Evolutionary conservation across 108 stramenopile genomes (phyloP), one percentile per base, ranked within the genome.

Genomic region (Stephanodiscus minutulus): DNA sequence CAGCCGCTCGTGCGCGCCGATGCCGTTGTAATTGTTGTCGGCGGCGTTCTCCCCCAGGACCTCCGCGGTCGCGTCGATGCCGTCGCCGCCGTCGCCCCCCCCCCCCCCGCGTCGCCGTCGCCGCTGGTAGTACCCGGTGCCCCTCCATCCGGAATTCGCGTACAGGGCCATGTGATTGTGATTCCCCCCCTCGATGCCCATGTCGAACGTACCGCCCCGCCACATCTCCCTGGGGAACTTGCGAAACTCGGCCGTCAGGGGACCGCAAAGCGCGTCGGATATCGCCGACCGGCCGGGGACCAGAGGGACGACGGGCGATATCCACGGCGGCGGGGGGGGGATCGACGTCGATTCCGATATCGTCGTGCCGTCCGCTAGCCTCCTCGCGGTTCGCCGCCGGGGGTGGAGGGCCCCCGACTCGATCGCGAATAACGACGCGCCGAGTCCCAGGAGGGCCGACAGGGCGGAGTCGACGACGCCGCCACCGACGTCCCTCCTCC

Each of bases 111-210:
- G 31, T 4, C 8, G 39, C 39, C 7, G 11, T 9, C 9, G 39
- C 11, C 8, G 7, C 11, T 9, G 39, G 37, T 76, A 76, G 44
- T 76, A 76, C 29, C 69, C 69, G 54, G 61, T 66, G 12, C 68
- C 75, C 31, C 69, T 76, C 75, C 75, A 76, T 3, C 75, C 75
- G 24, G 67, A 61, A 58, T 76, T 76, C 43, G 75, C 68, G 61
- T 76, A 76, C 7, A 76, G 61, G 41, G 68, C 75, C 22, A 76
- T 69, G 53, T 76, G 75, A 64, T 69, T 69, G 21, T 76, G 62
- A 31, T 63, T 61, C 52, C 74, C 74, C 50, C 67, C 67, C 22
- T 75, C 74, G 53, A 75, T 48, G 2, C 74, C 74, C 5, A 52
- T 46, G 28, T 66, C 27, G 5, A 35, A 35, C 50, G 44, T 67